Base-by-base conservation (phyloP, 192 early-diverging fungal species). In the Chytriomyces hyalinus region DNA sequence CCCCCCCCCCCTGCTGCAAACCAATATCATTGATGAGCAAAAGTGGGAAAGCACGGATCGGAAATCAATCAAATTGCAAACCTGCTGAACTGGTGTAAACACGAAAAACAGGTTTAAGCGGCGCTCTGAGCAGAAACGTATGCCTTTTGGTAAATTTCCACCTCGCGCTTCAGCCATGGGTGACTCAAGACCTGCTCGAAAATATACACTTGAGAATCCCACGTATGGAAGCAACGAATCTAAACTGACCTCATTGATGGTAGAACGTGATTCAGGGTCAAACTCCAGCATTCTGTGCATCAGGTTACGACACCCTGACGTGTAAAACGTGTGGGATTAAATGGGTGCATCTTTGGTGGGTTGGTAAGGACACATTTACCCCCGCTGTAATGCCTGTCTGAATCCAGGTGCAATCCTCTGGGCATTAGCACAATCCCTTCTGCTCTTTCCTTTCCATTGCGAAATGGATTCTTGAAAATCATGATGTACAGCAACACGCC, bases 381-480 rank as follows among this genome's bases (percentile, higher is more conserved):
- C 3, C 3, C 57, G 4, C 22, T 60, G 57, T 60, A 60, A n/a
- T 60, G 2, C 57, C 17, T 60, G 57, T 60, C 57, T 0, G 3
- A 60, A 22, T 60, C 57, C 15, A 60, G 57, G 22, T 36, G 36
- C 0, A 60, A n/a, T 60, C 57, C 57, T n/a, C 57, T 17, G 22
- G 57, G 57, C 57, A 60, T n/a, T 17, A 17, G 1, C 15, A 60
- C 84, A 17, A 81, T 20, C n/a, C 84, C 84, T 46, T 81, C 66
- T 9, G 84, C 44, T n/a, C 85, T 85, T n/a, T 85, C 84, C 36
- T 63, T 65, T 15, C 49, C 61, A 28, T 26, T 80, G 45, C 85
- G 70, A 62, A 86, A 86, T 45, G 85, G 85, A 70, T 87, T 86
- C 70, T 82, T 85, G 78, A 79, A 87, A 3, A 86, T 44, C 22